Conservation (phyloP, 441 rosid species). For the Mallotus japonicus region DNA sequence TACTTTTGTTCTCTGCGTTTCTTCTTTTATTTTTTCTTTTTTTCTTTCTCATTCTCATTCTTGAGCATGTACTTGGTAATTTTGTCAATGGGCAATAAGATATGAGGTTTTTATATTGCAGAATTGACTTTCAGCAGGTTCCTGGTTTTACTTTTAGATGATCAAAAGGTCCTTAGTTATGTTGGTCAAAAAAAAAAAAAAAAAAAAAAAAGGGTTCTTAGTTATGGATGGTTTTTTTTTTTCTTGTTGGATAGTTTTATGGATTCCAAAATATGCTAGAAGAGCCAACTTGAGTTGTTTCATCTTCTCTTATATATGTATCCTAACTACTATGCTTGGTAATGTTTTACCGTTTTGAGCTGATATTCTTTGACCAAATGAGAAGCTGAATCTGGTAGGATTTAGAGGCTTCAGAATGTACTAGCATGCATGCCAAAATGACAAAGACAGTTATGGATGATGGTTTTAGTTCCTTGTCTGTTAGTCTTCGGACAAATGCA, state of each 20-base stretch:
- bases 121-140: constrained; percentile 21
- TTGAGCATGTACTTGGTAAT: constrained; percentile 29
- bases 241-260: constrained; percentile 7
- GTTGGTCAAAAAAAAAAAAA: too few species aligned
- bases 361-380: too few species aligned
- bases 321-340: neutral
- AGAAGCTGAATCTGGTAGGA: neutral
- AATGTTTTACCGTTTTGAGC: neutral
- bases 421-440: neutral
- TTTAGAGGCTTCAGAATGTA: neutral
- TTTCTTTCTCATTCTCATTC: constrained; percentile 13
- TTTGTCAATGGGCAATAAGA: constrained; percentile 33
- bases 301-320: neutral
- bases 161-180: neutral
- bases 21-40: neutral
- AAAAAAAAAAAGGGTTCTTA: too few species aligned
- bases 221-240: neutral
- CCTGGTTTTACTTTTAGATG: constrained; percentile 5
- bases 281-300: neutral
- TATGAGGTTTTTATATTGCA: constrained; percentile 13
- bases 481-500: too few species aligned
- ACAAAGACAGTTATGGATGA: too few species aligned
- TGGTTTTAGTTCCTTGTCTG: neutral
- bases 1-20: too few species aligned
- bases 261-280: neutral